These are phyloP conservation scores for Lolium multiflorum DNA, from an alignment of 176 grass and related monocot species.

Conservation along the genomic window DNA sequence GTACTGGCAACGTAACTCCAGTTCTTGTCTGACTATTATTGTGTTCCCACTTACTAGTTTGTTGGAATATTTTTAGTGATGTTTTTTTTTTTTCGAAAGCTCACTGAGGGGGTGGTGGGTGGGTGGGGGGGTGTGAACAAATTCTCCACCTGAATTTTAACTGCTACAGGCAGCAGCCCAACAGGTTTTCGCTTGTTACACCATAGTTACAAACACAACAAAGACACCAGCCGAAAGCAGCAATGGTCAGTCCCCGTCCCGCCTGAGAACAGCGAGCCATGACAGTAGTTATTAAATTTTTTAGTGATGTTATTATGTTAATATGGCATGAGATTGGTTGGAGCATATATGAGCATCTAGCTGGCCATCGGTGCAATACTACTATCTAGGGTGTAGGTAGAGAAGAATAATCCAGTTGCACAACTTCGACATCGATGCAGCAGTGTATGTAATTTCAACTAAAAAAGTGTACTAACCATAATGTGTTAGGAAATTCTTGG, in stretches of 20 bases:
- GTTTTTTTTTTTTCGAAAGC: too few species aligned
- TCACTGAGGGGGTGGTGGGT: too few species aligned
- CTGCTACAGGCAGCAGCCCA: too few species aligned
- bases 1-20: slow-evolving; percentile 17
- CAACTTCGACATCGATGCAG: background rate
- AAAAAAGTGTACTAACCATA: background rate
- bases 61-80: background rate
- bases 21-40: slow-evolving; percentile 31
- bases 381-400: background rate
- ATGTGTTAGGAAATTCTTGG: background rate
- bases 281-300: too few species aligned
- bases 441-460: background rate
- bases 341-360: slow-evolving; percentile 5
- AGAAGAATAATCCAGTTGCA: background rate
- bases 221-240: too few species aligned
- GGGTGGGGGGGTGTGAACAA: too few species aligned
- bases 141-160: too few species aligned
- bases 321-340: slow-evolving; percentile 5
- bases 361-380: slow-evolving; percentile 6
- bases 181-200: too few species aligned
- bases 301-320: background rate
- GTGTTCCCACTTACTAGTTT: slow-evolving; percentile 7
- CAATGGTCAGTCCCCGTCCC: too few species aligned
- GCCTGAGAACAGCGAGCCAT: too few species aligned
- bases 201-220: too few species aligned